phyloP scores from a whole-genome alignment of 1,139 yeast species.

The Debaryomyces subglobosus region DNA sequence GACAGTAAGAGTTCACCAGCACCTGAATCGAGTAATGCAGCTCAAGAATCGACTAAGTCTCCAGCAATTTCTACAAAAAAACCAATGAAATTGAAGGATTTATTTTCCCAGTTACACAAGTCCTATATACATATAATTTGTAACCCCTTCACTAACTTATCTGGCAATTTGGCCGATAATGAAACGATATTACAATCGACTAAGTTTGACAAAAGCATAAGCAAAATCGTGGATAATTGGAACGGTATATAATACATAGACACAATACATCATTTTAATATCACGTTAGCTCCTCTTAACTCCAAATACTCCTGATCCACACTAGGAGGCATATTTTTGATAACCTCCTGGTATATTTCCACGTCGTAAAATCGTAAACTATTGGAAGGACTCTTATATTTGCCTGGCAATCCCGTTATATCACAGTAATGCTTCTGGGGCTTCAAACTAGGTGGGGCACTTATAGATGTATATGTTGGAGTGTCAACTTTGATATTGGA shows the following conservation, averaged over 20 bases:
- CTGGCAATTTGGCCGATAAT: slow-evolving; percentile 26
- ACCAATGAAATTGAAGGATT: slow-evolving; percentile 20
- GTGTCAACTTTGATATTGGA: slow-evolving; percentile 45
- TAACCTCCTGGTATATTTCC: slow-evolving; percentile 79
- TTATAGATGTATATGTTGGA: slow-evolving; percentile 63
- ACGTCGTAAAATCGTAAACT: slow-evolving; percentile 79
- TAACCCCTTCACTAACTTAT: slow-evolving; percentile 54
- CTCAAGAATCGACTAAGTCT: slow-evolving; percentile 9
- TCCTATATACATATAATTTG: slow-evolving; percentile 54
- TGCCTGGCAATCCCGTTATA: slow-evolving; percentile 84
- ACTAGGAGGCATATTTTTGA: slow-evolving; percentile 82
- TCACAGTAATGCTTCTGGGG: slow-evolving; percentile 91
- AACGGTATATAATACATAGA: slow-evolving; percentile 17
- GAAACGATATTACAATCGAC: slow-evolving; percentile 33
- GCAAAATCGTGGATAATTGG: slow-evolving; percentile 37
- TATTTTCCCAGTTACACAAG: slow-evolving; percentile 50
- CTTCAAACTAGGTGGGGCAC: slow-evolving; percentile 85
- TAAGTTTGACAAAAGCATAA: slow-evolving; percentile 43
- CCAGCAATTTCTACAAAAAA: slow-evolving; percentile 10
- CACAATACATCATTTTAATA: slow-evolving; percentile 50
- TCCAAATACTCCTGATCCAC: slow-evolving; percentile 92
- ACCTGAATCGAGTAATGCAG: not conserved
- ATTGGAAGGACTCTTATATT: slow-evolving; percentile 74
- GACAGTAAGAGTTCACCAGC: not conserved
- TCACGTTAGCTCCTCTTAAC: slow-evolving; percentile 85